Evolutionary conservation across 2,329 filamentous ascomycete species (phyloP).

Genomic region (Penicillium brevicompactum): DNA sequence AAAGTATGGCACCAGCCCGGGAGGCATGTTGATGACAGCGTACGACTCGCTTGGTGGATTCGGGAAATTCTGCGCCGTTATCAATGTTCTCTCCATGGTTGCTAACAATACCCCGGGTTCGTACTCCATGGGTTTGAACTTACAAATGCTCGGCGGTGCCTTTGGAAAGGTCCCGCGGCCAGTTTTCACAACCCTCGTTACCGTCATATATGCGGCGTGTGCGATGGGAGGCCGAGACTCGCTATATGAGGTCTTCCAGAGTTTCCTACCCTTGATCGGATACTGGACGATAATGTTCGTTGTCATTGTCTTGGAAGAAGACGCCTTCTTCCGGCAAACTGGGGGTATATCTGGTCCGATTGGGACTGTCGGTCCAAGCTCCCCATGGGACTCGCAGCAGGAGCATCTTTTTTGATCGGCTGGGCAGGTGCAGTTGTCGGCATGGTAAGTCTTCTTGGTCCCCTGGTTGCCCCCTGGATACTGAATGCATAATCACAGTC

Average conservation of each 20-base stretch:
- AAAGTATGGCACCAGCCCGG: slow-evolving; percentile 32
- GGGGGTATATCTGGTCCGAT: slow-evolving; percentile 43
- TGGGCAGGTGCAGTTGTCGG: slow-evolving; percentile 45
- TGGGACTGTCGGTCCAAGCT: slow-evolving; percentile 44
- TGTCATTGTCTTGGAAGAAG: slow-evolving; percentile 45
- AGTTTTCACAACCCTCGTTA: slow-evolving; percentile 45
- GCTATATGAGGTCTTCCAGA: slow-evolving; percentile 48
- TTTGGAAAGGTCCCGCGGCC: slow-evolving; percentile 45
- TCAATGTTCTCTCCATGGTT: slow-evolving; percentile 46
- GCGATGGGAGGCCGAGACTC: slow-evolving; percentile 48
- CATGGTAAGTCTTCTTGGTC: slow-evolving; percentile 32
- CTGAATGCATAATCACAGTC: slow-evolving; percentile 19
- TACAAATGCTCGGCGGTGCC: slow-evolving; percentile 45
- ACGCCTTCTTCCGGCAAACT: slow-evolving; percentile 45
- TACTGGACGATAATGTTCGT: slow-evolving; percentile 51
- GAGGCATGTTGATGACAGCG: slow-evolving; percentile 41
- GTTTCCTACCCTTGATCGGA: slow-evolving; percentile 50
- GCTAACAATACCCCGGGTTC: slow-evolving; percentile 49
- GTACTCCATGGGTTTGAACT: slow-evolving; percentile 49
- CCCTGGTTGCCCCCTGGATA: background rate
- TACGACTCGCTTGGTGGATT: slow-evolving; percentile 45
- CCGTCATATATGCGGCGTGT: slow-evolving; percentile 46
- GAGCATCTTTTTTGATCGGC: slow-evolving; percentile 39
- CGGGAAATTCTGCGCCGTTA: slow-evolving; percentile 46
- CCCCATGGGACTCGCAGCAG: slow-evolving; percentile 46